phyloP scores from a whole-genome alignment of 2,329 filamentous ascomycete species.

The Piedraia hortae region DNA sequence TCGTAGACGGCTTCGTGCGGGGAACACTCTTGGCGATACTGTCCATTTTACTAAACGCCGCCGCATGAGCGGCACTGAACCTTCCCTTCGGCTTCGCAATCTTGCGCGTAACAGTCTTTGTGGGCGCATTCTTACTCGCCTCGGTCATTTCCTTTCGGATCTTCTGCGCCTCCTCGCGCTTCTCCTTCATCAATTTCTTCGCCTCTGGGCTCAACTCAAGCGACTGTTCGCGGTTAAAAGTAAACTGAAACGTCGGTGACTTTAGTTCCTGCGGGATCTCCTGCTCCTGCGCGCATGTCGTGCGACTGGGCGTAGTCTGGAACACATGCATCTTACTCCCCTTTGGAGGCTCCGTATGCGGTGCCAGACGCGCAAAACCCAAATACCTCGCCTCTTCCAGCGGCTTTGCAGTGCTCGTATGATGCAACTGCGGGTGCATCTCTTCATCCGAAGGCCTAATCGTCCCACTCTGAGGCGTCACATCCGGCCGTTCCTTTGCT shows the following conservation, averaged over 20 bases:
- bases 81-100: conserved; percentile 61
- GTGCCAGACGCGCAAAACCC: conserved; percentile 52
- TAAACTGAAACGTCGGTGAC: conserved; percentile 37
- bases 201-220: conserved; percentile 32
- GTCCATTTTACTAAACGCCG: conserved; percentile 90
- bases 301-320: conserved; percentile 32
- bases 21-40: conserved; percentile 70
- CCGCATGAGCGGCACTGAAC: conserved; percentile 65
- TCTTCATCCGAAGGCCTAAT: conserved; percentile 47
- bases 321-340: conserved; percentile 16
- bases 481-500: conserved; percentile 30
- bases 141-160: conserved; percentile 42
- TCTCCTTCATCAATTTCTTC: conserved; percentile 32
- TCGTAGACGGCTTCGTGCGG: conserved; percentile 17
- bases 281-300: too few relatives aligned
- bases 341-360: conserved; percentile 22
- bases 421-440: conserved; percentile 74
- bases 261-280: conserved; percentile 13
- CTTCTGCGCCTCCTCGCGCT: conserved; percentile 41
- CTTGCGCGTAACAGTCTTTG: conserved; percentile 21
- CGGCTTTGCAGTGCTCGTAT: conserved; percentile 44
- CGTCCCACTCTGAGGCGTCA: too few relatives aligned
- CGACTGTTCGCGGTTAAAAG: conserved; percentile 27
- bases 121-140: conserved; percentile 31
- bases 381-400: conserved; percentile 56